These are phyloP conservation scores for Talaromyces sp. DNA, from an alignment of 2,329 filamentous ascomycete genomes.

Conservation along the genomic window DNA sequence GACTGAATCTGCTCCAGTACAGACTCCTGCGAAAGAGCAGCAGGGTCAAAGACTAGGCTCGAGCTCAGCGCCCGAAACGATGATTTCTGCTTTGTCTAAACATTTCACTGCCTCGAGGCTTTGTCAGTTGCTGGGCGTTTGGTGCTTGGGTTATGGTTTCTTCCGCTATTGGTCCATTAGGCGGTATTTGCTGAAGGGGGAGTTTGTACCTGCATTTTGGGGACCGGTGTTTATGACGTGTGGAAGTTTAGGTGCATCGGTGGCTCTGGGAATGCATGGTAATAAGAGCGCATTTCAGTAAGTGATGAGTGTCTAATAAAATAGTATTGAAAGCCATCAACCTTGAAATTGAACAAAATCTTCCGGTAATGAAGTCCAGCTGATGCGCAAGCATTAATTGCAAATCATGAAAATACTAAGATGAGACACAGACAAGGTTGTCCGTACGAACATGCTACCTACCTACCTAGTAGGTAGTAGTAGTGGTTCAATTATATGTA, in stretches of 20 bases:
- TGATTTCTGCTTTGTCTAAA: neutral
- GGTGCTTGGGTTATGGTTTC: conserved; percentile 33
- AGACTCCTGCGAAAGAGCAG: neutral
- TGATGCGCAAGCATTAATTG: too few relatives aligned
- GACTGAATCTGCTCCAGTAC: too few relatives aligned
- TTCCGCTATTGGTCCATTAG: conserved; percentile 32
- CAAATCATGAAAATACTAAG: too few relatives aligned
- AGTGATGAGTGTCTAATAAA: too few relatives aligned
- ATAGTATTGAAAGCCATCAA: too few relatives aligned
- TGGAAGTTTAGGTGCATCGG: conserved; percentile 20
- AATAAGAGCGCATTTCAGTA: conserved; percentile 5
- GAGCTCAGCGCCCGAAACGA: neutral
- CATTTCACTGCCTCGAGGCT: conserved; percentile 17
- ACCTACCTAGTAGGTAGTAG: too few relatives aligned
- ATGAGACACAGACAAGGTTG: too few relatives aligned
- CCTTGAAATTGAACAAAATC: too few relatives aligned
- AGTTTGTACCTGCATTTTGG: conserved; percentile 35
- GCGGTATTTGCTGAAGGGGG: conserved; percentile 25
- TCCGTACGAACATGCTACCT: too few relatives aligned
- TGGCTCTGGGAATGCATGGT: conserved; percentile 19
- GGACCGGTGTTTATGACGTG: conserved; percentile 33
- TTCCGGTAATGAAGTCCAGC: too few relatives aligned
- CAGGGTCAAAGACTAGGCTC: neutral
- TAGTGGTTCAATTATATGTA: too few relatives aligned
- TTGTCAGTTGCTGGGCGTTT: conserved; percentile 31